Conservation (phyloP, 208 protist genomes). For the Acanthamoeba triangularis region DNA sequence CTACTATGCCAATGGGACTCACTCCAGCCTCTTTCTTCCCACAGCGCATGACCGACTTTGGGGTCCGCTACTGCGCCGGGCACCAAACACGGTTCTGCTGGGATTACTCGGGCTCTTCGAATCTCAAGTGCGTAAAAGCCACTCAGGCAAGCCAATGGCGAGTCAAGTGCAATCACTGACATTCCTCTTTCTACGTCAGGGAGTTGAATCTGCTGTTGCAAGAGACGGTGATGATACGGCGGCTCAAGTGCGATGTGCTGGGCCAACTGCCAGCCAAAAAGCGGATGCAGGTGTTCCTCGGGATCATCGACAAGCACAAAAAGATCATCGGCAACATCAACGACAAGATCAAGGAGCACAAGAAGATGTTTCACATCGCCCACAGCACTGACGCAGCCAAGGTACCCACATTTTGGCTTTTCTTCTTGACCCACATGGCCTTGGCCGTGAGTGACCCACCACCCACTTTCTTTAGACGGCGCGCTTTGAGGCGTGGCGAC, state of each 20-base stretch:
- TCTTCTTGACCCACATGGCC: neutral
- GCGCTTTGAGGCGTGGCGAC: constrained; percentile 9
- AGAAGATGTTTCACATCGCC: constrained; percentile 11
- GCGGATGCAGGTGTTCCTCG: constrained; percentile 77
- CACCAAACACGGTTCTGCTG: constrained; percentile 79
- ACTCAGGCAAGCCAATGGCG: too few species aligned
- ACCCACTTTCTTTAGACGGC: neutral
- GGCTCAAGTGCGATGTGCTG: constrained; percentile 95
- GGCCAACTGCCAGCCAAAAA: constrained; percentile 91
- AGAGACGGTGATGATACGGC: constrained; percentile 95
- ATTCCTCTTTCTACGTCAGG: constrained; percentile 86
- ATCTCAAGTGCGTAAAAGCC: constrained; percentile 71
- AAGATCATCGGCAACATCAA: constrained; percentile 32
- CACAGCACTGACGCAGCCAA: constrained; percentile 46
- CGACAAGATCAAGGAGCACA: constrained; percentile 30
- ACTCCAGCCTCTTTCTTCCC: neutral
- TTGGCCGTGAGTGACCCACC: neutral
- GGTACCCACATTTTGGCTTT: neutral
- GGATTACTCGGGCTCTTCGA: constrained; percentile 78
- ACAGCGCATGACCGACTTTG: constrained; percentile 91
- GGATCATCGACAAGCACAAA: constrained; percentile 53
- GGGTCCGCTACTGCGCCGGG: constrained; percentile 96
- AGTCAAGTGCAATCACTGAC: too few species aligned
- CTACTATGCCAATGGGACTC: too few species aligned
- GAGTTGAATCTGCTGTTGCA: constrained; percentile 96